Evolutionary conservation across 495 filamentous ascomycete genomes (phyloP).

Genomic region (Podospora anserina): DNA sequence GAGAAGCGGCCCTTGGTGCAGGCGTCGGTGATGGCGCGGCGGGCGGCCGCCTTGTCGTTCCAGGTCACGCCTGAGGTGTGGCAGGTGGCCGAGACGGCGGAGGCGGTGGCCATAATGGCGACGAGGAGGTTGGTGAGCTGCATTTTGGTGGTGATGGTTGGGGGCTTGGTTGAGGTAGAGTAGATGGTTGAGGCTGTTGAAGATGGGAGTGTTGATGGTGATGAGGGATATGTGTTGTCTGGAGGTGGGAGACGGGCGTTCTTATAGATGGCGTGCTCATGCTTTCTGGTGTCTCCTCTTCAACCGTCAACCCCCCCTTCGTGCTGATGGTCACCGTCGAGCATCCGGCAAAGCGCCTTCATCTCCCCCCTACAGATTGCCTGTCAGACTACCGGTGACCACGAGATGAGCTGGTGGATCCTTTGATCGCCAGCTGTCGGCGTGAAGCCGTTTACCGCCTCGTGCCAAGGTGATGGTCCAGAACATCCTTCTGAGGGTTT

Average conservation of each 20-base stretch:
- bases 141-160: conserved; percentile 15
- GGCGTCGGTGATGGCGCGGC: conserved; percentile 13
- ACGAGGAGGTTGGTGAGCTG: conserved; percentile 35
- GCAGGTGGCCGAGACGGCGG: conserved; percentile 27
- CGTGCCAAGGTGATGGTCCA: neutral
- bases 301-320: neutral
- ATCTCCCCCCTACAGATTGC: neutral
- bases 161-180: conserved; percentile 30
- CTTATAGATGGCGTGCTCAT: conserved; percentile 7
- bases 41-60: neutral
- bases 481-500: neutral
- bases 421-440: neutral
- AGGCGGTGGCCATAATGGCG: conserved; percentile 16
- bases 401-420: neutral
- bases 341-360: neutral
- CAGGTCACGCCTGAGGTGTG: neutral
- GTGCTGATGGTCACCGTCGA: neutral
- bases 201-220: neutral
- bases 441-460: conserved; percentile 11
- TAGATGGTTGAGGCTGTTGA: neutral
- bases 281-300: neutral
- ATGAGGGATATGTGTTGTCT: conserved; percentile 1
- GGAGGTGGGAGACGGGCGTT: conserved; percentile 7
- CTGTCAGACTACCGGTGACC: neutral
- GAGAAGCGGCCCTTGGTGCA: neutral